A percentile compares a stretch with the other conserved stretches of the same genome.
These are phyloP conservation scores for Xerocomus spinulosus DNA, from an alignment of 768 basidiomycete species.

Conservation along the genomic window DNA sequence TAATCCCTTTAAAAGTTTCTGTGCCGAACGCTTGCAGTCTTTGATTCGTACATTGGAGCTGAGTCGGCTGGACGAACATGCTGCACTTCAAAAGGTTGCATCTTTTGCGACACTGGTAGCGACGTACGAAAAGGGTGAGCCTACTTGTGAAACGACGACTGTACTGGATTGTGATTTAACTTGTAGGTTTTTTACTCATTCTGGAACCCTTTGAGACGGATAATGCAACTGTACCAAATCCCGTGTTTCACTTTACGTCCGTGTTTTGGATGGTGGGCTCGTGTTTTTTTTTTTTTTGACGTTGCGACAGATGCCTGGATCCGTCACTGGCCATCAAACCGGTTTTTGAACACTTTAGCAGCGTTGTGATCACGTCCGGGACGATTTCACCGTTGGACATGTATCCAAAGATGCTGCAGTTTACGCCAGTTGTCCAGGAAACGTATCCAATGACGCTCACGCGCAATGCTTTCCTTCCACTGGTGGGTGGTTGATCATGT, in stretches of 20 bases:
- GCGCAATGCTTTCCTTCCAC: constrained; percentile 91
- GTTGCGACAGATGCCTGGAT: constrained; percentile 75
- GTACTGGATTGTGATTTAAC: not conserved
- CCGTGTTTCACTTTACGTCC: constrained; percentile 97
- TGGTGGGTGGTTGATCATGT: constrained; percentile 49
- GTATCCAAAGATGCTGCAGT: constrained; percentile 99
- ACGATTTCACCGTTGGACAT: constrained; percentile 98
- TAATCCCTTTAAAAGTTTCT: constrained; percentile 58
- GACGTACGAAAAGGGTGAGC: constrained; percentile 91
- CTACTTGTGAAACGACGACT: not conserved
- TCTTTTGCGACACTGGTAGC: constrained; percentile 94
- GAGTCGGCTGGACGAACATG: constrained; percentile 84
- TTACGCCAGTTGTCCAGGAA: constrained; percentile 94
- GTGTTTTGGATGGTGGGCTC: constrained; percentile 16
- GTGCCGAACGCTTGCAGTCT: constrained; percentile 92
- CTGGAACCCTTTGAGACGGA: constrained; percentile 99
- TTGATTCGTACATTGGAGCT: constrained; percentile 90
- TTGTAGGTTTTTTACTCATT: constrained; percentile 87
- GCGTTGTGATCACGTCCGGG: constrained; percentile 97
- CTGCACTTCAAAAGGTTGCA: constrained; percentile 91
- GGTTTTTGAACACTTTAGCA: constrained; percentile 96
- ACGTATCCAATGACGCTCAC: constrained; percentile 97
- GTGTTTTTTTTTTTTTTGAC: constrained; percentile 10
- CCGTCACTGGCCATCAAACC: constrained; percentile 97
- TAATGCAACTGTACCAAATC: constrained; percentile 96